Percentiles rank a stretch among this genome's conserved stretches.
Conservation (phyloP, 1,139 yeast genomes). For the Kazachstania sp. region DNA sequence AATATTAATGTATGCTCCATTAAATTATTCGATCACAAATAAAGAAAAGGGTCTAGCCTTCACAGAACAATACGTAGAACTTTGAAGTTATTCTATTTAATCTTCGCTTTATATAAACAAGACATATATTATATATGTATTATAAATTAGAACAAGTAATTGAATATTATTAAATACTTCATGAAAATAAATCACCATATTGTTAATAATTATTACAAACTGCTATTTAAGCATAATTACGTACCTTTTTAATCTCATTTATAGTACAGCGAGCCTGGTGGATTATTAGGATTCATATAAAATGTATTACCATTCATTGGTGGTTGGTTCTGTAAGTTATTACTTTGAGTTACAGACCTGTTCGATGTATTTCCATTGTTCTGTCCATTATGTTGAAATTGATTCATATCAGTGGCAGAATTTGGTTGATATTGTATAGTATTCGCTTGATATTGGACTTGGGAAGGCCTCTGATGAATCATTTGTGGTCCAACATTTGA, state of each 20-base stretch:
- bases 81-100: conserved; percentile 7
- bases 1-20: conserved; percentile 54
- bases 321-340: not conserved
- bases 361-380: not conserved
- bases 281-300: not conserved
- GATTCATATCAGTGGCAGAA: not conserved
- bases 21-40: conserved; percentile 57
- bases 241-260: not conserved
- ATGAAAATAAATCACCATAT: not conserved
- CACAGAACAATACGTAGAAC: conserved; percentile 30
- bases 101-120: not conserved
- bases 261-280: not conserved
- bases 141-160: not conserved
- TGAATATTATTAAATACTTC: not conserved
- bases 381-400: not conserved
- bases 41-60: conserved; percentile 57
- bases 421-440: not conserved
- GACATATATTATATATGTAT: not conserved
- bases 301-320: not conserved
- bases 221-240: not conserved
- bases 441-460: not conserved
- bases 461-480: not conserved
- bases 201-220: conserved; percentile 1
- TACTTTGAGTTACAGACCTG: not conserved
- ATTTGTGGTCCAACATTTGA: not conserved